Evolutionary conservation across 2,329 filamentous ascomycete species (phyloP).

Genomic region (Colletotrichum liriopes): DNA sequence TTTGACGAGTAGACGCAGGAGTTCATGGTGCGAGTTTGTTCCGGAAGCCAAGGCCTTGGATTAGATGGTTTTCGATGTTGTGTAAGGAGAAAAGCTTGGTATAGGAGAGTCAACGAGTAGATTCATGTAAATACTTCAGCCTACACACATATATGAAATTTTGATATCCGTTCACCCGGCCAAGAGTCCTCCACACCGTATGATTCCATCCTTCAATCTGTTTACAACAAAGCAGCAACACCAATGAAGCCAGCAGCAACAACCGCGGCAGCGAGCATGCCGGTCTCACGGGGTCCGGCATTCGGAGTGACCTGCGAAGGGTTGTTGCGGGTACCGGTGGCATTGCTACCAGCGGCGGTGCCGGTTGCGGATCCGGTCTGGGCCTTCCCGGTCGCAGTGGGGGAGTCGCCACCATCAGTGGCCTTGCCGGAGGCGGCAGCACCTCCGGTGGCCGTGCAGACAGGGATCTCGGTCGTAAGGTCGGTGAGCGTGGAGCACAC

Average conservation of each 20-base stretch:
- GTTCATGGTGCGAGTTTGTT: no score
- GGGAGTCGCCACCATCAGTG: background rate
- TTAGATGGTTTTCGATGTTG: rapidly evolving
- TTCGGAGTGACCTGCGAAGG: slow-evolving; percentile 27
- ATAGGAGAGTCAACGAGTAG: background rate
- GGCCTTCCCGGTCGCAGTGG: background rate
- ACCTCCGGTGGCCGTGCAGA: slow-evolving; percentile 19
- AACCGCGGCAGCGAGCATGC: slow-evolving; percentile 44
- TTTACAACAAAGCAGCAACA: slow-evolving; percentile 47
- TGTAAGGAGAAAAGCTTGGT: no score
- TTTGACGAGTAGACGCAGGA: slow-evolving; percentile 14
- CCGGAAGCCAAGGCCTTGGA: background rate
- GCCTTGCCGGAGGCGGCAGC: background rate
- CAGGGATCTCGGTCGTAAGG: slow-evolving; percentile 31
- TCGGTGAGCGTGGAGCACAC: slow-evolving; percentile 47
- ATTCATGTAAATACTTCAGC: slow-evolving; percentile 29
- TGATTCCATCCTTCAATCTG: background rate
- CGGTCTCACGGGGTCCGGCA: slow-evolving; percentile 47
- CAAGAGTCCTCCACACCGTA: background rate
- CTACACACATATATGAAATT: slow-evolving; percentile 2
- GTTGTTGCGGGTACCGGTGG: slow-evolving; percentile 13
- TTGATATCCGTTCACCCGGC: background rate
- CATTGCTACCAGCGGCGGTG: slow-evolving; percentile 8
- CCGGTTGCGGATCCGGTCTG: background rate
- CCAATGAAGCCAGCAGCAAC: slow-evolving; percentile 48